phyloP scores from a whole-genome alignment of 2,329 filamentous ascomycete species.

The Coniochaeta sp. region DNA sequence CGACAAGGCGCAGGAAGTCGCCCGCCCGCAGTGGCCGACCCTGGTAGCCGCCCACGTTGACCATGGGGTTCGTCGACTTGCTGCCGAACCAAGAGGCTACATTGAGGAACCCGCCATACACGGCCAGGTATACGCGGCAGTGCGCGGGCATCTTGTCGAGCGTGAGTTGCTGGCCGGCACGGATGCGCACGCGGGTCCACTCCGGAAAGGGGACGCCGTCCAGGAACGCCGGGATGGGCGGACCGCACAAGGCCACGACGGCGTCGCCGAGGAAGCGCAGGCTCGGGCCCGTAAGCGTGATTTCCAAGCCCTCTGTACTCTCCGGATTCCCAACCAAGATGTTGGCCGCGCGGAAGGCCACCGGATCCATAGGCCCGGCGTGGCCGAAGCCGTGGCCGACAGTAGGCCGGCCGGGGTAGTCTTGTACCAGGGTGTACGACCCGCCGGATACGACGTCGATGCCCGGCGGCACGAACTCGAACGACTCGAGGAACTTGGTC shows the following conservation, averaged over 20 bases:
- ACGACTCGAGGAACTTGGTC: conserved; percentile 47
- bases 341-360: conserved; percentile 53
- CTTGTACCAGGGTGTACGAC: conserved; percentile 51
- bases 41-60: conserved; percentile 50
- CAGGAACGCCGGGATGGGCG: conserved; percentile 44
- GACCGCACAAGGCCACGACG: conserved; percentile 49
- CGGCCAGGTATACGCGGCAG: conserved; percentile 50
- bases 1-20: conserved; percentile 39
- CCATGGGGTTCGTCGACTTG: conserved; percentile 47
- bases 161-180: conserved; percentile 19
- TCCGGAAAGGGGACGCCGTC: conserved; percentile 44
- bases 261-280: conserved; percentile 46
- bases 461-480: conserved; percentile 39
- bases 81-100: conserved; percentile 50
- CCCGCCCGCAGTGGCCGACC: conserved; percentile 45
- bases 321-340: conserved; percentile 48
- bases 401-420: conserved; percentile 47
- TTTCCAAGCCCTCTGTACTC: conserved; percentile 47
- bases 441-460: conserved; percentile 51
- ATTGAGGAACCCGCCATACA: conserved; percentile 29
- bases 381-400: conserved; percentile 52
- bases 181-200: conserved; percentile 13
- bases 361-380: conserved; percentile 53
- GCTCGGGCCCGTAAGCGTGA: conserved; percentile 53
- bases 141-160: conserved; percentile 39